Base-by-base conservation (phyloP, 148 eudicot genomes). In the Oxyria digyna region DNA sequence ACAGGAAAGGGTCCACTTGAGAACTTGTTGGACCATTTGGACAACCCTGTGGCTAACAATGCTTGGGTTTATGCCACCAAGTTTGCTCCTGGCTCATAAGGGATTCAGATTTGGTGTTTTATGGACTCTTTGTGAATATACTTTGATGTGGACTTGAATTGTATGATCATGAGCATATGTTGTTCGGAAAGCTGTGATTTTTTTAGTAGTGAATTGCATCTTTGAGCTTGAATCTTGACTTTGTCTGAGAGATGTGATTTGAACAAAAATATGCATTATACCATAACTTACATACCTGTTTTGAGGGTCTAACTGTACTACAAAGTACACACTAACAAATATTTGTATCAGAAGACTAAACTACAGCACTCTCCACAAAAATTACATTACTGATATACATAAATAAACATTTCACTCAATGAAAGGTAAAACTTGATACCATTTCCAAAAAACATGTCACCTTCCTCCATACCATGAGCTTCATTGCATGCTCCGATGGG, bases 11-110 rank as follows among this genome's bases (percentile, higher is more conserved):
- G 96, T 9, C 96, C 96, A 1, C 77, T 89, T 52, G 90, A 89
- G 83, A 90, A 90, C 75, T 77, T 90, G 24, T 71, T 90, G 80
- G 96, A 90, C 72, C 96, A 90, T 72, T 88, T 88, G 26, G 96
- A 88, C 62, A 81, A 82, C 83, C 91, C 96, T 27, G 96, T 87
- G 69, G 96, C 91, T 24, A 89, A 89, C 86, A 89, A 89, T 70
- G 96, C 96, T n/a, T 89, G 96, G 69, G 46, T 66, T 1, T 66
- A 66, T 29, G 69, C 69, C 38, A 66, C 69, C 31, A 66, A 66
- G 46, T 66, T 66, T 37, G 69, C 27, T 37, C 69, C 69, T 66
- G 69, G 69, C 18, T 66, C 69, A 41, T 66, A 66, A 37, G 31
- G 1, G 15, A 29, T 14, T 27, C 20, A 6, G 9, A 4, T 29